Base-by-base conservation (phyloP, 129 eudicot species). In the Flaveria sonorensis region DNA sequence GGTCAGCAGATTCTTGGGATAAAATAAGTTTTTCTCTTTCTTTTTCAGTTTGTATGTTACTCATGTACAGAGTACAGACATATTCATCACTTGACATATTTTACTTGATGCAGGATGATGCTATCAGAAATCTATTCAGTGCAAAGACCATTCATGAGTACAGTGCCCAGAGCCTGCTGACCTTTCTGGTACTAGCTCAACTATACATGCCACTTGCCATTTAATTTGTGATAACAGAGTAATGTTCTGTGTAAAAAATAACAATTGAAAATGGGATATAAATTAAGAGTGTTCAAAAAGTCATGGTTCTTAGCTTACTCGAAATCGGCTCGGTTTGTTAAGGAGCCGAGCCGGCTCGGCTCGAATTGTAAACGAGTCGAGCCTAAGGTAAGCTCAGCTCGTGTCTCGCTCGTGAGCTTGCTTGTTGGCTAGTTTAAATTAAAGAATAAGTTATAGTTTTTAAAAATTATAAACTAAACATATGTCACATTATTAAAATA, bases 121-220 rank as follows among this genome's bases (percentile, higher is more conserved):
- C 98, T 68, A 93, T 93, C 75, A 87, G 98, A 79, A 94, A 94
- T 82, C 85, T 94, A 82, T 94, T 94, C 80, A 94, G 97, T 82
- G 98, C 98, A 13, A 94, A 94, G 68, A 94, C 98, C 66, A 83
- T 91, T 82, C 97, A 91, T 16, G 98, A 94, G 81, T 94, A 78
- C 82, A 94, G 98, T 24, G 97, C 98, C 23, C 96, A 89, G 81
- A 91, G 93, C 87, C 80, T 94, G 75, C 86, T 94, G 83, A 89
- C 97, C 2, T 94, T 94, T 88, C 79, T 94, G 98, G 98, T 94
- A 90, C 20, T 21, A 23, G 51, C 71, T 61, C 55, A 60, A 45
- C 39, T 78, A 56, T 45, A 23, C 83, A 32, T 40, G 28, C 53
- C 53, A 53, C 3, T 10, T 74, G 43, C 32, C 52, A 50, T 52